phyloP scores from a whole-genome alignment of 345 rosid species.

The Gynandropsis gynandra region DNA sequence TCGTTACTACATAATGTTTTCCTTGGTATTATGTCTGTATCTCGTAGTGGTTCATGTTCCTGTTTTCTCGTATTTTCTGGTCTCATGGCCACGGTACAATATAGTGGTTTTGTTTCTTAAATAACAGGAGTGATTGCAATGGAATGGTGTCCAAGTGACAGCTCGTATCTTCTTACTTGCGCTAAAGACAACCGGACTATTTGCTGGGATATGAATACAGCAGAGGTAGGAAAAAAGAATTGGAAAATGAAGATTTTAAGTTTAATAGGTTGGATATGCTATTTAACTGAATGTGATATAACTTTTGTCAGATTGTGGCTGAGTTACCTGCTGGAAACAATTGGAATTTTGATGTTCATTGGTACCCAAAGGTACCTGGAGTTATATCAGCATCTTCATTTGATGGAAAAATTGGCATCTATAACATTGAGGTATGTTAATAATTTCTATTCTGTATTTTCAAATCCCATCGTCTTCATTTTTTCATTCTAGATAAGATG shows the following conservation, averaged over 20 bases:
- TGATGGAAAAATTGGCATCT: slow-evolving; percentile 92
- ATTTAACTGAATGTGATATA: slow-evolving; percentile 18
- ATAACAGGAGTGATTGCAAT: slow-evolving; percentile 95
- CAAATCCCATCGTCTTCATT: neutral
- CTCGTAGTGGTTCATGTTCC: slow-evolving; percentile 7
- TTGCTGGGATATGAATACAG: slow-evolving; percentile 92
- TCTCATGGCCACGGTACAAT: slow-evolving; percentile 7
- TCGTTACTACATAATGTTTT: neutral
- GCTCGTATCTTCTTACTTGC: slow-evolving; percentile 95
- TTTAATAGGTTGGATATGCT: slow-evolving; percentile 3
- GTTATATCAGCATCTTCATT: slow-evolving; percentile 94
- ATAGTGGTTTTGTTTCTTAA: slow-evolving; percentile 18
- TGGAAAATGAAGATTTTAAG: slow-evolving; percentile 10
- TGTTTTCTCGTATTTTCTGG: slow-evolving; percentile 16
- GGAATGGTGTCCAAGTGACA: slow-evolving; percentile 98
- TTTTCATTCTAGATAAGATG: neutral
- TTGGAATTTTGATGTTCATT: slow-evolving; percentile 98
- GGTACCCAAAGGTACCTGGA: slow-evolving; percentile 97
- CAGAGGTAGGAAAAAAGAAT: slow-evolving; percentile 49
- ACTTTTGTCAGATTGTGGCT: slow-evolving; percentile 52
- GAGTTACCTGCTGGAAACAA: slow-evolving; percentile 94
- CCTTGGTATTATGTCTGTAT: slow-evolving; percentile 1
- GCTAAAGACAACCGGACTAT: slow-evolving; percentile 96
- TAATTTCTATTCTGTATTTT: slow-evolving; percentile 6
- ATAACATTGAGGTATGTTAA: slow-evolving; percentile 80